Evolutionary conservation across 2,329 filamentous ascomycete genomes (phyloP), one percentile per base, ranked within the genome.

Genomic region (Xylaria sp.): DNA sequence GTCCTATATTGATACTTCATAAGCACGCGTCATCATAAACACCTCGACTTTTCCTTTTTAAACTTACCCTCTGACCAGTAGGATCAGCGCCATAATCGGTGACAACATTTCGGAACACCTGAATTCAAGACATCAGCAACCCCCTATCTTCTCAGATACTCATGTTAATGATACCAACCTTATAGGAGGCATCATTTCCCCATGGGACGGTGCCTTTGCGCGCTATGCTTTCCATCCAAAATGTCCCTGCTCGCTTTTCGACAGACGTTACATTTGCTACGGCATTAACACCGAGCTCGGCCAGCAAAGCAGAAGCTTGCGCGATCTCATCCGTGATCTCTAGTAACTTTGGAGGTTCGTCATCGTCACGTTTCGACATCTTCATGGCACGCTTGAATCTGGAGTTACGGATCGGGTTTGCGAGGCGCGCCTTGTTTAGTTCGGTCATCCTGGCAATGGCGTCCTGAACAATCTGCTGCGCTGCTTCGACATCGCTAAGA

Each of bases 1-100:
- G 18, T 81, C 79, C 59, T 63, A 42, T 3, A 8, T 4, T 29
- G 23, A 29, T 13, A 12, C 35, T 10, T 53, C 37, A 23, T 61
- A 16, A 61, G 59, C 21, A 40, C 8, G 12, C 6, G 18, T 37
- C 21, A 4, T 8, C 12, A 29, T 2, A 40, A n/a, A n/a, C 42
- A 50, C 12, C 3, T 51, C 13, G n/a, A 1, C 25, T 32, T 50
- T 16, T 2, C 21, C 47, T 51, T 51, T 6, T 8, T 5, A 21
- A 54, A 65, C 63, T 65, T 65, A 65, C 63, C 18, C 12, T 61
- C 50, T 29, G 50, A 10, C 63, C 63, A 23, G 58, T 66, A 32
- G 63, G 58, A 50, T 66, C 63, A 32, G 63, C 63, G 5, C 63
- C 63, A 35, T 66, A 66, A n/a, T 65, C 63, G 18, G 2, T 61